Base-by-base conservation (phyloP, 495 filamentous ascomycete genomes). In the Penicillium coffeae region DNA sequence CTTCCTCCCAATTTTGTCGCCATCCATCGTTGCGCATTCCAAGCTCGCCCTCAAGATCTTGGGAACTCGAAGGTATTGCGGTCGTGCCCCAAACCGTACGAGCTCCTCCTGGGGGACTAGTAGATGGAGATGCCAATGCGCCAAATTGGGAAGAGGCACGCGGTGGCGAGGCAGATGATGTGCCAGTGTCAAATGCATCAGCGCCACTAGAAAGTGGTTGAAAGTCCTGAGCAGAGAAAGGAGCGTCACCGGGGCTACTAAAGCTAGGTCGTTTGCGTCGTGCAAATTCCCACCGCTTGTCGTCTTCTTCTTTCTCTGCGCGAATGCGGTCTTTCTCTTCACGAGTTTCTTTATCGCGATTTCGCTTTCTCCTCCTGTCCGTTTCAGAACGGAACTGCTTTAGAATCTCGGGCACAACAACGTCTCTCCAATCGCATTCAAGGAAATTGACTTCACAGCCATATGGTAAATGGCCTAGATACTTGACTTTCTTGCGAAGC, bases 401-500 rank as follows among this genome's bases (percentile, higher is more conserved):
- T 13, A 98, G 71, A 8, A 92, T 75, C 38, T 91, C 88, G 2
- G 82, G 75, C 5, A 79, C 69, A 14, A 98, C 89, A 13, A 90
- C 81, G 54, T 95, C 93, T 1, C 89, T 89, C 93, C 93, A 98
- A 63, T 98, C 90, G 56, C 93, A 98, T 66, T 97, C 93, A 0
- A 98, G 71, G 58, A 97, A 97, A 54, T 78, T 88, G 34, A 97
- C 89, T 51, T 96, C 88, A 65, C 92, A 96, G 2, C 93, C 93
- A 45, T 90, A 81, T 0, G 93, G 93, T 12, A 98, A 78, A 63
- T 98, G 93, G 6, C 84, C 83, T 1, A 98, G 77, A 56, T 97
- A 98, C 64, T 93, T 96, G 25, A 88, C 81, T 42, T 89, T 80
- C 65, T 87, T 89, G 33, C 93, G 82, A 27, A 96, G 70, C 21